Conservation (phyloP, 2,329 filamentous ascomycete species). For the Aureobasidium sp. region DNA sequence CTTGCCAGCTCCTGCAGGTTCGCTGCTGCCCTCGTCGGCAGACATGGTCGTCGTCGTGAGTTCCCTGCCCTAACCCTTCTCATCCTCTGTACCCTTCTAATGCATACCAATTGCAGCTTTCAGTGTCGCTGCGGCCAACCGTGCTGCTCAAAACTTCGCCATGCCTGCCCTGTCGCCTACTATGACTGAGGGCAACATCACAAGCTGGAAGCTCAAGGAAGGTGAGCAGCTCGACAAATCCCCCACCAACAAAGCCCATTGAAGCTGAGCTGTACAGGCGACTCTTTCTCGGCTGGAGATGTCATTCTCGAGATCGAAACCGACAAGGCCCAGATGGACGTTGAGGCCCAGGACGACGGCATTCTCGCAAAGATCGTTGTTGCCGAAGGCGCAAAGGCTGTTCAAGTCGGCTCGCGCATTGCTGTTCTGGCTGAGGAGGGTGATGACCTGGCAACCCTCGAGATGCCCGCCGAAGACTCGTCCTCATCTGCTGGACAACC, state of each 20-base stretch:
- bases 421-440: slow-evolving; percentile 74
- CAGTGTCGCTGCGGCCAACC: slow-evolving; percentile 15
- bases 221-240: slow-evolving; percentile 34
- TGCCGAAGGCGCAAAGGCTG: slow-evolving; percentile 64
- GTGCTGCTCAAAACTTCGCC: slow-evolving; percentile 74
- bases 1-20: slow-evolving; percentile 12
- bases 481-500: slow-evolving; percentile 33
- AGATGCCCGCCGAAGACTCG: slow-evolving; percentile 65
- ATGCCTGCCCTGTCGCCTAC: slow-evolving; percentile 90
- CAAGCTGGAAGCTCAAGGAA: slow-evolving; percentile 79
- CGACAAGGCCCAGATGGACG: slow-evolving; percentile 91
- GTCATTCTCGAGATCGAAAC: slow-evolving; percentile 89
- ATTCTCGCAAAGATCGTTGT: slow-evolving; percentile 76
- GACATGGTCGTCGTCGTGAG: slow-evolving; percentile 13
- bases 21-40: slow-evolving; percentile 7
- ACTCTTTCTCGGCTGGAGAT: slow-evolving; percentile 73
- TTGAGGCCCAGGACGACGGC: slow-evolving; percentile 86
- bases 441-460: slow-evolving; percentile 67
- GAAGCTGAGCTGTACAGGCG: slow-evolving; percentile 41
- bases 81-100: background rate
- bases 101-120: slow-evolving; percentile 10
- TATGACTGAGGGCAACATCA: slow-evolving; percentile 90
- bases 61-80: background rate
- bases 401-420: slow-evolving; percentile 74
- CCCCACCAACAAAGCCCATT: background rate